A percentile compares a stretch with the other conserved stretches of the same genome.
Conservation (phyloP, 768 basidiomycete genomes). For the Coprinopsis strossmayeri region DNA sequence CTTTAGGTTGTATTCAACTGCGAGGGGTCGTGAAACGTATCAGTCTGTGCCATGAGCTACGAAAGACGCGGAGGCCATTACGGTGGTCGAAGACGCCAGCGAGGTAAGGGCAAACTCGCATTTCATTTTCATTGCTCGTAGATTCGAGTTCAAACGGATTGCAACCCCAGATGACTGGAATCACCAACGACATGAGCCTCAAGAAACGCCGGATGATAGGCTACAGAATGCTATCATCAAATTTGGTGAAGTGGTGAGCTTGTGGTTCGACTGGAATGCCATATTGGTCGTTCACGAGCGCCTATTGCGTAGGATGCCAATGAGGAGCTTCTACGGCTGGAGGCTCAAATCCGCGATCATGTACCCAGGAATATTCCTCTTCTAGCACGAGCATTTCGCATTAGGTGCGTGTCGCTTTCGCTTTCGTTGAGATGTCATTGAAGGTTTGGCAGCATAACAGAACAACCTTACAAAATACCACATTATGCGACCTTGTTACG, state of each 20-base stretch:
- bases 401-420: constrained; percentile 42
- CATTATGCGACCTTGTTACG: constrained; percentile 81
- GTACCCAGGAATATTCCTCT: constrained; percentile 51
- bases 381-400: constrained; percentile 68
- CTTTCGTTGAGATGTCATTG: no score
- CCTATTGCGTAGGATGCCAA: constrained; percentile 46
- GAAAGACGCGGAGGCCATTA: constrained; percentile 42
- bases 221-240: constrained; percentile 62
- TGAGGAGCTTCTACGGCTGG: constrained; percentile 64
- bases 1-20: no score
- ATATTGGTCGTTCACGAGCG: neutral
- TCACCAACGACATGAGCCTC: constrained; percentile 55
- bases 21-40: no score
- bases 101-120: constrained; percentile 40
- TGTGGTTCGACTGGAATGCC: neutral
- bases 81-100: constrained; percentile 39
- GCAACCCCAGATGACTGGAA: constrained; percentile 54
- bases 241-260: constrained; percentile 75
- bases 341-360: constrained; percentile 57
- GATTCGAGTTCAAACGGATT: constrained; percentile 14
- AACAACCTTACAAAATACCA: constrained; percentile 92
- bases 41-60: constrained; percentile 42
- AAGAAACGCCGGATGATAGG: constrained; percentile 70
- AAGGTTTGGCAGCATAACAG: constrained; percentile 55
- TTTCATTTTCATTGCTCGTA: constrained; percentile 10